Base-by-base conservation (phyloP, 1,284 basidiomycete genomes). In the Meripilus lineatus region DNA sequence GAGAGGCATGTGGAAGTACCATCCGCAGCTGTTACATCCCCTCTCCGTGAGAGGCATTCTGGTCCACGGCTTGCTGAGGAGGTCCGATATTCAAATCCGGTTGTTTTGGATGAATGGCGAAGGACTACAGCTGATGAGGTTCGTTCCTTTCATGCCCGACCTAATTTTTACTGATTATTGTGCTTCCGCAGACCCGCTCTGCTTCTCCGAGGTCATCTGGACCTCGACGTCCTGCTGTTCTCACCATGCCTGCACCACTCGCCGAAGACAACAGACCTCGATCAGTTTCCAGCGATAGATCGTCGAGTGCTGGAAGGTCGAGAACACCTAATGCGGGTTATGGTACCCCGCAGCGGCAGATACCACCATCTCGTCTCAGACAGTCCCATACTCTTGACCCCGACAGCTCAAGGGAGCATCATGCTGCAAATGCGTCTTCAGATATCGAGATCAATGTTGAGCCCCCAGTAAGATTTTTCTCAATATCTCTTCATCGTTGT, bases 41-140 rank as follows among this genome's bases (percentile, higher is more conserved):
- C 26, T 23, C 44, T 50, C 10, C 50, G 56, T 15, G 56, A 49
- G 33, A 44, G 46, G 28, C 46, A 51, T 11, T 32, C 43, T 3
- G 53, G 37, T 25, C 50, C 51, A 39, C 42, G 51, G 3, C 45
- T 55, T 14, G 52, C 51, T 2, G 66, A 70, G 13, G 59, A 63
- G 17, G 40, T 65, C 15, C 58, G 67, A 39, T 67, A 69, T 42
- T 68, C 66, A 1, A 54, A 69, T 46, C 63, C 69, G 23, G 51
- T 56, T 1, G 48, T 50, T 40, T 47, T 62, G 15, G 66, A 70
- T 35, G 56, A 60, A 26, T 71, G 69, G 69, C 52, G 69, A 39
- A 58, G 49, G 24, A 55, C 57, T 14, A 52, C 58, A 5, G 53
- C 56, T 6, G 57, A 58, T 1, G 40, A 40, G 21, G 38, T 40